phyloP scores from a whole-genome alignment of 768 basidiomycete genomes.

The Astraeus odoratus region DNA sequence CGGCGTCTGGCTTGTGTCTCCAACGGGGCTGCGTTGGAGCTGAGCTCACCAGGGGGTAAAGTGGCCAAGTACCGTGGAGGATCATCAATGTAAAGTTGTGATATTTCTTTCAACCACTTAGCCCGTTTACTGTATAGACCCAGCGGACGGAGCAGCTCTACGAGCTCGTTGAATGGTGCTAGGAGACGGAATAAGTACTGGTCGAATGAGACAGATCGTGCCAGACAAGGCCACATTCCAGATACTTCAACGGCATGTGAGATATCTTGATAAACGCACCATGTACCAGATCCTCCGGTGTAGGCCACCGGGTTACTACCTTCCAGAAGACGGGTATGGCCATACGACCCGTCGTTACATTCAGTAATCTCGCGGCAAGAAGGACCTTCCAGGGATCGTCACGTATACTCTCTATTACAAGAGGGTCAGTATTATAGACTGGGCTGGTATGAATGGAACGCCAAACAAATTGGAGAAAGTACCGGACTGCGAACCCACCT shows the following conservation, averaged over 20 bases:
- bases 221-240: background rate
- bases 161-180: slow-evolving; percentile 42
- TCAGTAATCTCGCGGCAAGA: slow-evolving; percentile 59
- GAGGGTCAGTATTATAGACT: background rate
- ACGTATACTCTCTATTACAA: slow-evolving; percentile 38
- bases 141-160: slow-evolving; percentile 41
- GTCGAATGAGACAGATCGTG: background rate
- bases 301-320: slow-evolving; percentile 52
- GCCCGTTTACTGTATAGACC: slow-evolving; percentile 57
- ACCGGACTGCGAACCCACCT: slow-evolving; percentile 13
- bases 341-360: slow-evolving; percentile 57
- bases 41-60: slow-evolving; percentile 15
- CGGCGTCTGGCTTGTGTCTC: background rate
- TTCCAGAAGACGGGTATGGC: slow-evolving; percentile 63
- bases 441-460: background rate
- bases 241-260: too few relatives aligned
- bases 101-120: slow-evolving; percentile 48
- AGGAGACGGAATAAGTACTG: background rate
- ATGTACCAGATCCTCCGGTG: slow-evolving; percentile 43
- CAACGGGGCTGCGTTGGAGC: background rate
- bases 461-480: background rate
- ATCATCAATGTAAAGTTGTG: slow-evolving; percentile 41
- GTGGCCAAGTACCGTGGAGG: slow-evolving; percentile 30
- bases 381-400: slow-evolving; percentile 65
- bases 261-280: slow-evolving; percentile 33